Conservation (phyloP, 768 basidiomycete genomes). For the Naganishia kalamii region DNA sequence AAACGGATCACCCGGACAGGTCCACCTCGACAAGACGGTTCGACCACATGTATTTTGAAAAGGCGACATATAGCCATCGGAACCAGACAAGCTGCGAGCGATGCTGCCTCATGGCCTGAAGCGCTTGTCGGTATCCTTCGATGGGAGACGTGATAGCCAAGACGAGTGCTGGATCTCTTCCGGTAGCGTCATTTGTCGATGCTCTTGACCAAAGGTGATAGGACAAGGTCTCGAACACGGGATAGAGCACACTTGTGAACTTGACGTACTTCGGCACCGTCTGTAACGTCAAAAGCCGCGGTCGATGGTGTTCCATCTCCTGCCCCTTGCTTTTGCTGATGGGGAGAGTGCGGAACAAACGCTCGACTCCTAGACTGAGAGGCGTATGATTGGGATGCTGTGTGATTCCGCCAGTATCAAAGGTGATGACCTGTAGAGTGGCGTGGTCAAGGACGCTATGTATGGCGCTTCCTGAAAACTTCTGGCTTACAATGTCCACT, state of each 20-base stretch:
- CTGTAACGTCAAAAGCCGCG: conserved; percentile 16
- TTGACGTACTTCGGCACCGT: conserved; percentile 32
- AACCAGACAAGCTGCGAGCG: conserved; percentile 79
- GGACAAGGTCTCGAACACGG: background rate
- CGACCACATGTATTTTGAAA: conserved; percentile 87
- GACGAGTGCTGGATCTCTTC: background rate
- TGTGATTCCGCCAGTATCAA: conserved; percentile 71
- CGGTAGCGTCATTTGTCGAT: background rate
- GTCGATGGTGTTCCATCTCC: background rate
- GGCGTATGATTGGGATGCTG: conserved; percentile 79
- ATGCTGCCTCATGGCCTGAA: conserved; percentile 68
- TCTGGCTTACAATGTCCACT: conserved; percentile 58
- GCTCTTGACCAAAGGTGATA: background rate
- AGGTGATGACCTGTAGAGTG: conserved; percentile 66
- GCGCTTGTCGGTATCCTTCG: conserved; percentile 54
- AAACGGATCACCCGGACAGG: background rate
- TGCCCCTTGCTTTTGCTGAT: background rate
- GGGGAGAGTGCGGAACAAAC: conserved; percentile 46
- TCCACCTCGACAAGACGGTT: conserved; percentile 60
- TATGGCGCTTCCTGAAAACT: background rate
- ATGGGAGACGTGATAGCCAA: conserved; percentile 55
- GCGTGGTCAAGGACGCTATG: background rate
- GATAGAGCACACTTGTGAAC: conserved; percentile 34
- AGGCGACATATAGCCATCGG: conserved; percentile 71
- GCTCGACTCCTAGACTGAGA: conserved; percentile 55